A percentile compares a stretch with the other conserved stretches of the same genome.
Conservation (phyloP, 1,284 basidiomycete genomes). For the Agroathelia rolfsii region DNA sequence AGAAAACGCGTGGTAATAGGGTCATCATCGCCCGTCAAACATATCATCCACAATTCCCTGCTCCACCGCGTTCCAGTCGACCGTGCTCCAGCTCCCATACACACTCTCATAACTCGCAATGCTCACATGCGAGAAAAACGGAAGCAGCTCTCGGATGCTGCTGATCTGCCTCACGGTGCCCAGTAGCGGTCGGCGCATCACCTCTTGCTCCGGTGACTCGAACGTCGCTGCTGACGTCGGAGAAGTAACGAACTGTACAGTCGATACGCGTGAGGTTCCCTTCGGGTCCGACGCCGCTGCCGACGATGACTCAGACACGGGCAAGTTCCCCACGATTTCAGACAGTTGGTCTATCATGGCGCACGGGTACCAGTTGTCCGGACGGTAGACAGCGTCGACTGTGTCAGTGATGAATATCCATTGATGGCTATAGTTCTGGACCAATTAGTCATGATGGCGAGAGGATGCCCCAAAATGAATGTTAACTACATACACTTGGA, state of each 20-base stretch:
- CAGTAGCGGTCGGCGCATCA: conserved; percentile 67
- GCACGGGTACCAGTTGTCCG: conserved; percentile 75
- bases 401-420: conserved; percentile 99
- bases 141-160: conserved; percentile 71
- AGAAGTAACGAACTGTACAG: conserved; percentile 19
- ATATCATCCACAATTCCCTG: conserved; percentile 73
- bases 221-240: conserved; percentile 4
- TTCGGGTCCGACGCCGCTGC: conserved; percentile 1
- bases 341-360: conserved; percentile 87
- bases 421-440: conserved; percentile 62
- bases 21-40: conserved; percentile 70
- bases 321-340: conserved; percentile 66
- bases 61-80: conserved; percentile 88
- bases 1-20: too few species aligned
- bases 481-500: conserved; percentile 79
- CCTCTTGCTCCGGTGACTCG: not conserved
- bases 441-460: conserved; percentile 8
- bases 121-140: conserved; percentile 85
- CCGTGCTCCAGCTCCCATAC: conserved; percentile 65
- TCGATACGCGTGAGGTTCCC: conserved; percentile 11
- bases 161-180: conserved; percentile 59
- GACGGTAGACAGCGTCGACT: conserved; percentile 86
- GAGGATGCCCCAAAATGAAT: not conserved
- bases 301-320: conserved; percentile 28
- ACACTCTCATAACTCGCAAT: conserved; percentile 84